Conservation (phyloP, 371 early-diverging fungal species). For the Syncephalis plumigaleata region DNA sequence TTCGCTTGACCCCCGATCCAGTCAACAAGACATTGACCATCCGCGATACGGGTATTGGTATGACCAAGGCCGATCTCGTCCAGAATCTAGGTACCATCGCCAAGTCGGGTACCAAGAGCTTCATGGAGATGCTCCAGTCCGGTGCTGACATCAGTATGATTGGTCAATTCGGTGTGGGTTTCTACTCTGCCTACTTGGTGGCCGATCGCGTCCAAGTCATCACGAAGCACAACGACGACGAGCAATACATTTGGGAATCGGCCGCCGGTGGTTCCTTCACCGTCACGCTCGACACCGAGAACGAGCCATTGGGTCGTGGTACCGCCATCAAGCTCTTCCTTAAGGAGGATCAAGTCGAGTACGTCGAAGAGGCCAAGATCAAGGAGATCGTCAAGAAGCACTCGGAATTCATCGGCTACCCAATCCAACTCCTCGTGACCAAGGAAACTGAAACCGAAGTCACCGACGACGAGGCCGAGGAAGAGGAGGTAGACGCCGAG, state of each 20-base stretch:
- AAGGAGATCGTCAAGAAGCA: constrained; percentile 90
- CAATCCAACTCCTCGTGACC: constrained; percentile 73
- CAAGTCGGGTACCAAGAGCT: constrained; percentile 88
- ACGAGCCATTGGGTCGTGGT: constrained; percentile 70
- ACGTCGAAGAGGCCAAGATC: constrained; percentile 78
- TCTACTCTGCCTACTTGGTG: constrained; percentile 95
- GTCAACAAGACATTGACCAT: constrained; percentile 53
- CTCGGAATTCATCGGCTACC: constrained; percentile 88
- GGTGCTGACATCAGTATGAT: constrained; percentile 85
- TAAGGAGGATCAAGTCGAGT: constrained; percentile 84
- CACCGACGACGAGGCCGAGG: constrained; percentile 56
- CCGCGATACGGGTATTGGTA: constrained; percentile 84
- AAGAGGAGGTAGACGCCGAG: constrained; percentile 47
- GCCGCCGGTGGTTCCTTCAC: constrained; percentile 86
- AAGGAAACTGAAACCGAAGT: constrained; percentile 89
- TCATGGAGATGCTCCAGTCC: constrained; percentile 70
- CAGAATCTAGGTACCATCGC: constrained; percentile 96
- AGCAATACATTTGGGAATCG: constrained; percentile 90
- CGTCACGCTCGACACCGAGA: constrained; percentile 66
- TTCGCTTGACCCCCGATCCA: constrained; percentile 68
- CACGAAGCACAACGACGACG: constrained; percentile 90
- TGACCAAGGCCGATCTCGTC: constrained; percentile 93
- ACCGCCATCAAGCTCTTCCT: constrained; percentile 75
- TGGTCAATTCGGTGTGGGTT: constrained; percentile 98
- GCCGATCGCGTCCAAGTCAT: constrained; percentile 90